phyloP scores from a whole-genome alignment of 164 flowering plant genomes.

The Hamamelis virginiana region DNA sequence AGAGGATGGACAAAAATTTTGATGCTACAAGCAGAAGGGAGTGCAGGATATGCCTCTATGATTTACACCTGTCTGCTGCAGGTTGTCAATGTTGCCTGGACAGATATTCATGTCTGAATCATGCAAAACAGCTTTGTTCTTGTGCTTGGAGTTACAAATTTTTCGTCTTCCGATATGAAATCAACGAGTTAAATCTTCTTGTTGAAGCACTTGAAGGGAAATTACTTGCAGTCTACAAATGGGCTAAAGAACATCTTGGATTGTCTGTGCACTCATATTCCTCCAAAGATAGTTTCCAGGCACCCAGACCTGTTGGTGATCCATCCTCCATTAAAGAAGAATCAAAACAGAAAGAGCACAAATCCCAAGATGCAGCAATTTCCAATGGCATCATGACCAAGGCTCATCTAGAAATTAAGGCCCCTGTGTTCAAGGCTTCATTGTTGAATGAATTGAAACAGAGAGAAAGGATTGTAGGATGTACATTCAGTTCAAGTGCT shows the following conservation, averaged over 20 bases:
- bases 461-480: constrained; percentile 6
- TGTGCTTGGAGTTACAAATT: constrained; percentile 55
- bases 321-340: constrained; percentile 12
- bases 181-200: constrained; percentile 53
- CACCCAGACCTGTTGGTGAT: neutral
- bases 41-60: constrained; percentile 59
- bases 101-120: constrained; percentile 61
- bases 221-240: constrained; percentile 65
- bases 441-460: constrained; percentile 5
- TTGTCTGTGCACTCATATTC: constrained; percentile 39
- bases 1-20: constrained; percentile 52
- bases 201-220: constrained; percentile 75
- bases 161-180: constrained; percentile 63
- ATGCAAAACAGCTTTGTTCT: constrained; percentile 66
- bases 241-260: constrained; percentile 73
- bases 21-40: constrained; percentile 54
- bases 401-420: constrained; percentile 21
- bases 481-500: constrained; percentile 3
- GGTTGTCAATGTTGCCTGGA: constrained; percentile 66
- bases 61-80: constrained; percentile 70
- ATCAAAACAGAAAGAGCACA: constrained; percentile 12
- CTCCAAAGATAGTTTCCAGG: constrained; percentile 25
- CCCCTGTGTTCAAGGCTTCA: constrained; percentile 9
- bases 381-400: constrained; percentile 8
- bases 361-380: neutral